Evolutionary conservation across 164 flowering plant species (phyloP).

Genomic region (Tetrastigma voinierianum): DNA sequence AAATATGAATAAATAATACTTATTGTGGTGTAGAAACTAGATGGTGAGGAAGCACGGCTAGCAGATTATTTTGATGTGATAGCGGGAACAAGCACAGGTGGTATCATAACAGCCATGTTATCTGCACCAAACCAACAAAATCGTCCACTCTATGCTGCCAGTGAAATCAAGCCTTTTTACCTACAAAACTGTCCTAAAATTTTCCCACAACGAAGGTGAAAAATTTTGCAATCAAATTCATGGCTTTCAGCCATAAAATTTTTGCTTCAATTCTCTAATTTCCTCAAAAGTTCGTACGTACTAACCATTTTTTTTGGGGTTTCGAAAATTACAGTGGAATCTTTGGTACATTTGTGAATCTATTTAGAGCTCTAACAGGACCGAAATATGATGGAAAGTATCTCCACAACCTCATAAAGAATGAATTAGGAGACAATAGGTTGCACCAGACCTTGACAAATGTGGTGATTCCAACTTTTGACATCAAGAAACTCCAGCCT

Average conservation of each 20-base stretch:
- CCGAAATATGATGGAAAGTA: slow-evolving; percentile 7
- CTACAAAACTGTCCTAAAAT: not conserved
- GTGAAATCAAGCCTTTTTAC: not conserved
- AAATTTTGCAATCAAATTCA: no score
- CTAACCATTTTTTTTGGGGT: not conserved
- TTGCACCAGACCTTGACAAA: slow-evolving; percentile 6
- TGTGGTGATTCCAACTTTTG: slow-evolving; percentile 9
- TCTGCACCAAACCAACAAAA: not conserved
- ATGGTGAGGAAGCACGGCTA: not conserved
- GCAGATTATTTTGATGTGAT: slow-evolving; percentile 11
- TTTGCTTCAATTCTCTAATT: no score
- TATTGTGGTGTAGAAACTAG: not conserved
- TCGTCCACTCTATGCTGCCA: slow-evolving; percentile 2
- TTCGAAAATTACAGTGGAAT: not conserved
- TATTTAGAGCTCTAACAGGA: not conserved
- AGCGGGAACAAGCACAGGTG: slow-evolving; percentile 6
- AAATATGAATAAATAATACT: no score
- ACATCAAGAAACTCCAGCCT: slow-evolving; percentile 8
- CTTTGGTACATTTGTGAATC: not conserved
- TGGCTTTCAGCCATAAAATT: no score
- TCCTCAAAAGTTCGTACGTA: not conserved
- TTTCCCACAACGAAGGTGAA: no score
- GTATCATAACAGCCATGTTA: slow-evolving; percentile 2
- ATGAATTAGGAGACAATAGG: not conserved
- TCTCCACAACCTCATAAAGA: not conserved